phyloP scores from a whole-genome alignment of 2,329 filamentous ascomycete genomes.

The Fusarium sp. region DNA sequence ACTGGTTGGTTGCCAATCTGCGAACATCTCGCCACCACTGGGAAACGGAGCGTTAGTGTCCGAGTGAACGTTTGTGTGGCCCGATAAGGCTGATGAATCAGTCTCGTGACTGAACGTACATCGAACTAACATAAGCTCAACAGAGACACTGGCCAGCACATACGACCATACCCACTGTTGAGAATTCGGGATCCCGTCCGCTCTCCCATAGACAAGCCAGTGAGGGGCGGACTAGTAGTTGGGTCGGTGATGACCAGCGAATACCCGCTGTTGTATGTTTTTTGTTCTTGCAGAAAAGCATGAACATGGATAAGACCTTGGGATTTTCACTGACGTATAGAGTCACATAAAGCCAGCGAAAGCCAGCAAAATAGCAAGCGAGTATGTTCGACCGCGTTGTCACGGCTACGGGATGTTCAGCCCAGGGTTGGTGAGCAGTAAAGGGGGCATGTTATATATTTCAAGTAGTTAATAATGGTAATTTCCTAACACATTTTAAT shows the following conservation, averaged over 20 bases:
- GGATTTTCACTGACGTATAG: not conserved
- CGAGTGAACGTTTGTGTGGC: too few relatives aligned
- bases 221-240: constrained; percentile 5
- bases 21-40: too few relatives aligned
- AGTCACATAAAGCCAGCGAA: not conserved
- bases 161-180: constrained; percentile 8
- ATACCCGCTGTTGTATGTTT: constrained; percentile 7
- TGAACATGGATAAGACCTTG: not conserved
- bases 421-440: too few relatives aligned
- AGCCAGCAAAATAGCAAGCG: not conserved
- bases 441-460: not conserved
- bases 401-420: too few relatives aligned
- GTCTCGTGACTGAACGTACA: not conserved
- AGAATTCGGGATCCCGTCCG: constrained; percentile 3
- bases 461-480: fast-evolving
- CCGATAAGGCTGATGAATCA: not conserved
- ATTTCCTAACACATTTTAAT: fast-evolving
- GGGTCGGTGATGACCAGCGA: not conserved
- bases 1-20: not conserved
- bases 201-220: constrained; percentile 4
- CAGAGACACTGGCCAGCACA: not conserved
- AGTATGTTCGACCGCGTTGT: not conserved
- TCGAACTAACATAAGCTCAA: not conserved
- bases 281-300: not conserved
- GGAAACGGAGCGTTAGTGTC: not conserved